Conservation (phyloP, 176 grass and related monocot species). For the Poa pratensis region DNA sequence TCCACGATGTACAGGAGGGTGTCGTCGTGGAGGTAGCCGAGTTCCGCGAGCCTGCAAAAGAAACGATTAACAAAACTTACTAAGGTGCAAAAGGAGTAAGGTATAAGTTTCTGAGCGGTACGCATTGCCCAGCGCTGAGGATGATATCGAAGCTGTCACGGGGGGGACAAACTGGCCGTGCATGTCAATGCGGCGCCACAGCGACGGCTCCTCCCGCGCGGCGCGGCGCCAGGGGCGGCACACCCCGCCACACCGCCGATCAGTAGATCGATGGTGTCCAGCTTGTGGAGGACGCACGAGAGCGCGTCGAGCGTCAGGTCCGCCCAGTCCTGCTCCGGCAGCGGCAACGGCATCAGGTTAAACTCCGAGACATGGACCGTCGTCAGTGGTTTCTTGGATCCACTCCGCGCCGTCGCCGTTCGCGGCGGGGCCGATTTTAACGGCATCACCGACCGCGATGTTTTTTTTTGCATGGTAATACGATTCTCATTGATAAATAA, state of each 20-base stretch:
- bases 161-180: background rate
- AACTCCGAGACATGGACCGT: background rate
- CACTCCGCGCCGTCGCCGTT: background rate
- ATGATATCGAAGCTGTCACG: background rate
- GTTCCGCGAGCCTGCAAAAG: too few species aligned
- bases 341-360: background rate
- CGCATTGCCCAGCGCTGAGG: conserved; percentile 18
- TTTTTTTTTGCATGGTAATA: too few species aligned
- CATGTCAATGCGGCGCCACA: conserved; percentile 38
- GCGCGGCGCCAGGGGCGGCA: background rate
- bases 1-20: background rate
- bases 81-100: too few species aligned
- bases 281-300: background rate
- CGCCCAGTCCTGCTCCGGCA: background rate
- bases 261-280: background rate
- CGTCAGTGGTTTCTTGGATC: background rate
- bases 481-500: too few species aligned
- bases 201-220: conserved; percentile 16
- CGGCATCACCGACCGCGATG: background rate
- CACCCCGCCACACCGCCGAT: background rate
- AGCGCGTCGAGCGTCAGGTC: background rate
- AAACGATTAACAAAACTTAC: too few species aligned
- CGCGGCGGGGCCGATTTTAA: background rate
- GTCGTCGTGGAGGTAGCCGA: conserved; percentile 9
- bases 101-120: too few species aligned